Percentiles rank a stretch among this genome's conserved stretches.
phyloP scores from a whole-genome alignment of 257 asterid species.

The Petunia axillaris region DNA sequence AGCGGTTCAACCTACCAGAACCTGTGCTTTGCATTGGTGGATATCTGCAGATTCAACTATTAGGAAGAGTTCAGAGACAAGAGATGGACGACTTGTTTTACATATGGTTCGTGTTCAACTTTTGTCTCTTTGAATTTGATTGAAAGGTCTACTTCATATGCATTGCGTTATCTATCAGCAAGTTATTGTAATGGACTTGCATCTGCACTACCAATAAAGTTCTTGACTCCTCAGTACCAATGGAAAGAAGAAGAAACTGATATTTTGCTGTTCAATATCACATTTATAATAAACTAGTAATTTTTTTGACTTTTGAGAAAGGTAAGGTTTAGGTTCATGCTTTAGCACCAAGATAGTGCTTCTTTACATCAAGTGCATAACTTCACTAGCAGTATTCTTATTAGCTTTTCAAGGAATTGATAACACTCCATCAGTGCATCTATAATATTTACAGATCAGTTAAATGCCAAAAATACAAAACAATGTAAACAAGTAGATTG shows the following conservation, averaged over 20 bases:
- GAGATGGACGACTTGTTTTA: slow-evolving; percentile 70
- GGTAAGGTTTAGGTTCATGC: not conserved
- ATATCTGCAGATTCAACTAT: slow-evolving; percentile 70
- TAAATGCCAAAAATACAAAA: not conserved
- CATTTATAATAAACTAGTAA: not conserved
- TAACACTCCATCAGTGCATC: not conserved
- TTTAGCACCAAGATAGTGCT: not conserved
- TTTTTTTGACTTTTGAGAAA: not conserved
- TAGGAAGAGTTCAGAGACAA: slow-evolving; percentile 76
- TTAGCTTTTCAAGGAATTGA: not conserved
- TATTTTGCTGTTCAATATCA: not conserved
- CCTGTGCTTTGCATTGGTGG: slow-evolving; percentile 81
- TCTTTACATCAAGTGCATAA: not conserved
- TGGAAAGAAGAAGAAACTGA: not conserved
- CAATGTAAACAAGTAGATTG: not conserved
- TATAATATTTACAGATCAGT: not conserved
- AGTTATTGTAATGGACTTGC: slow-evolving; percentile 4
- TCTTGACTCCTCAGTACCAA: not conserved
- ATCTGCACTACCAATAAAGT: not conserved
- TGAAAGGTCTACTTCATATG: not conserved
- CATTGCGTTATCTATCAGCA: not conserved
- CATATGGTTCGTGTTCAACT: slow-evolving; percentile 59
- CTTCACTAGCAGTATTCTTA: not conserved
- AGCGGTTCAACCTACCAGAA: slow-evolving; percentile 73
- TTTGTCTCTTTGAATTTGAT: slow-evolving; percentile 24